Evolutionary conservation across 495 filamentous ascomycete genomes (phyloP), one percentile per base, ranked within the genome.

Genomic region (Penicillium diatomitis): DNA sequence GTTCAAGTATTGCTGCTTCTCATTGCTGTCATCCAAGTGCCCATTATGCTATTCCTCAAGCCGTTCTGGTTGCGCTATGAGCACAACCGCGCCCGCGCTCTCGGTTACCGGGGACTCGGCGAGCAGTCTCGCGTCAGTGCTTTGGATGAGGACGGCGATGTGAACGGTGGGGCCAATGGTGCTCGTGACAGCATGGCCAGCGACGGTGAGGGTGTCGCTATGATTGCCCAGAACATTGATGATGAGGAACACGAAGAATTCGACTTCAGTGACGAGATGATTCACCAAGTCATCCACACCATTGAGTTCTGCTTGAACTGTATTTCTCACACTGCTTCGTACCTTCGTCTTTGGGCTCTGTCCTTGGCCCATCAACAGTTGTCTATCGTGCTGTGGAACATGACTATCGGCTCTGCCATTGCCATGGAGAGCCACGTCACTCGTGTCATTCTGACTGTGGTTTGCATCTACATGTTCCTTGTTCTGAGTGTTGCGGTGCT

Each of bases 301-400:
- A 97, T 98, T 58, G 92, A 98, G 74, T 99, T 99, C 72, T 97
- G 92, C 68, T 79, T 99, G 54, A 97, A 97, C 73, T 96, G 90
- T 72, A 91, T 99, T 57, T 97, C 92, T 5, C 92, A 99, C 71
- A 99, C 92, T 4, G 92, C 92, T 7, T 97, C 94, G 5, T 99
- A 99, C 70, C 85, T 99, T 37, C 92, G 92, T 74, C 84, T 99
- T 34, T 99, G 92, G 92, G 92, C 92, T 32, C 72, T 99, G 55
- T 97, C 92, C 2, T 83, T 99, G 41, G 92, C 92, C 7, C 92
- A 98, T 75, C 92, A 96, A 62, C 92, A 96, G 74, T 87, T 99
- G 32, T 95, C 88, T 11, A 83, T 88, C 49, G 92, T 99, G 48
- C 80, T 99, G 32, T 99, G 92, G 92, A 73, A 78, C 52, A 99